These are phyloP conservation scores for Wallacemonas sp. DNA, from an alignment of 208 protist species.

Conservation along the genomic window DNA sequence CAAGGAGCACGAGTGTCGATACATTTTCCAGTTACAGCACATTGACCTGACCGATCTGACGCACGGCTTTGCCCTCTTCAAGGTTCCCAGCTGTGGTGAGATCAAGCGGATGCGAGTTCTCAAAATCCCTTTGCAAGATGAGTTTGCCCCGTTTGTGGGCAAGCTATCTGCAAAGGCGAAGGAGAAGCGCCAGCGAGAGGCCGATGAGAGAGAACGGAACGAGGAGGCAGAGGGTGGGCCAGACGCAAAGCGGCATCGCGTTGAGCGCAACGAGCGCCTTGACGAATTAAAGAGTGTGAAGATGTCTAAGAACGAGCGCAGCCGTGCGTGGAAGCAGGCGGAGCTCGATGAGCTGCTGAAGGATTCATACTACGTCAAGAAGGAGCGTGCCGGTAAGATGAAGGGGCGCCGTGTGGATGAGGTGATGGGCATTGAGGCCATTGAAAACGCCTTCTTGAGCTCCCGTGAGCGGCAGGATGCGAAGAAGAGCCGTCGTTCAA, in stretches of 20 bases:
- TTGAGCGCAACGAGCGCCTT: slow-evolving; percentile 87
- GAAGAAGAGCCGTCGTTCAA: slow-evolving; percentile 47
- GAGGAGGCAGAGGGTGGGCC: slow-evolving; percentile 21
- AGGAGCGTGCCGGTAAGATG: slow-evolving; percentile 75
- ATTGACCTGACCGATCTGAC: slow-evolving; percentile 96
- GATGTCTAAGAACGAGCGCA: slow-evolving; percentile 80
- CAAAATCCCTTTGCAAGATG: slow-evolving; percentile 78
- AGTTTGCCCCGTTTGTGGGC: slow-evolving; percentile 70
- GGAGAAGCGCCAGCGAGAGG: slow-evolving; percentile 66
- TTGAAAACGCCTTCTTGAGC: slow-evolving; percentile 88
- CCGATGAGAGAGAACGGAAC: slow-evolving; percentile 35
- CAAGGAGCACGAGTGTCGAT: slow-evolving; percentile 93
- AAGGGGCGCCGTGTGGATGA: slow-evolving; percentile 66
- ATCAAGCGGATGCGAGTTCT: slow-evolving; percentile 85
- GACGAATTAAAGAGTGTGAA: slow-evolving; percentile 83
- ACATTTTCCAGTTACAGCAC: slow-evolving; percentile 91
- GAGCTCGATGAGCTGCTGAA: slow-evolving; percentile 89
- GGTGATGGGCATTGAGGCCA: slow-evolving; percentile 82
- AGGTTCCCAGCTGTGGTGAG: slow-evolving; percentile 89
- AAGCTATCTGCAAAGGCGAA: slow-evolving; percentile 31
- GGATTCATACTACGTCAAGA: slow-evolving; percentile 92
- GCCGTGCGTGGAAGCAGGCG: slow-evolving; percentile 79
- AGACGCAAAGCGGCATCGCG: slow-evolving; percentile 54
- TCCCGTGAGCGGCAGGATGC: slow-evolving; percentile 79
- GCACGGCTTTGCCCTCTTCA: slow-evolving; percentile 91